Evolutionary conservation across 2,329 filamentous ascomycete species (phyloP).

Genomic region (Penicillium sp.): DNA sequence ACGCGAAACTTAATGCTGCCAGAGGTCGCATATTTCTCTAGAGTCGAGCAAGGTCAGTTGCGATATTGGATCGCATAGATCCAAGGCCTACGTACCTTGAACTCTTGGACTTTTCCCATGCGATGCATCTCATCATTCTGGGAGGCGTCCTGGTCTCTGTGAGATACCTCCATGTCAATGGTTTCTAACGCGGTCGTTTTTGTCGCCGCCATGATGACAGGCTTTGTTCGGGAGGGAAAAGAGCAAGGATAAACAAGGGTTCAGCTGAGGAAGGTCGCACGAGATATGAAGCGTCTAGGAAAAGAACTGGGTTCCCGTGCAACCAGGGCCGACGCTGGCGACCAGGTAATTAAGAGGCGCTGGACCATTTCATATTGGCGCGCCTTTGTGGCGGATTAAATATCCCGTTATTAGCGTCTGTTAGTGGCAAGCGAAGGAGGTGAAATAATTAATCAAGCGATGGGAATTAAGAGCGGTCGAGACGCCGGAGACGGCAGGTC

Average conservation of each 20-base stretch:
- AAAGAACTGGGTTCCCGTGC: too few relatives aligned
- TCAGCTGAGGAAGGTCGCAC: too few relatives aligned
- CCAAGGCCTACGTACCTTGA: slow-evolving; percentile 22
- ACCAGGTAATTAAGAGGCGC: too few relatives aligned
- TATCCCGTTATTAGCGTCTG: too few relatives aligned
- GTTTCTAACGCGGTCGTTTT: background rate
- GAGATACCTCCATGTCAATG: background rate
- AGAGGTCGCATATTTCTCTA: slow-evolving; percentile 36
- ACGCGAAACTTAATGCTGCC: slow-evolving; percentile 36
- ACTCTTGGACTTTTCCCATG: slow-evolving; percentile 31
- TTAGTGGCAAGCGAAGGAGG: too few relatives aligned
- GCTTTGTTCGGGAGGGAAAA: background rate
- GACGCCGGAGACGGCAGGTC: too few relatives aligned
- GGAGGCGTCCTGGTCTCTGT: background rate
- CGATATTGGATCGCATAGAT: background rate
- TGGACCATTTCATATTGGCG: too few relatives aligned
- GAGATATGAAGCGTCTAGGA: too few relatives aligned
- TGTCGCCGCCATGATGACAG: background rate
- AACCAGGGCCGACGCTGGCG: too few relatives aligned
- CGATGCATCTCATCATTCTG: slow-evolving; percentile 27
- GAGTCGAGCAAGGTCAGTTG: background rate
- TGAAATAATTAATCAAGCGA: too few relatives aligned
- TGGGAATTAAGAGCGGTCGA: too few relatives aligned
- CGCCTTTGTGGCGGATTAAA: too few relatives aligned
- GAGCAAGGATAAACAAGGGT: background rate